Conservation (phyloP, 1,284 basidiomycete genomes). For the Ganoderma leucocontextum region DNA sequence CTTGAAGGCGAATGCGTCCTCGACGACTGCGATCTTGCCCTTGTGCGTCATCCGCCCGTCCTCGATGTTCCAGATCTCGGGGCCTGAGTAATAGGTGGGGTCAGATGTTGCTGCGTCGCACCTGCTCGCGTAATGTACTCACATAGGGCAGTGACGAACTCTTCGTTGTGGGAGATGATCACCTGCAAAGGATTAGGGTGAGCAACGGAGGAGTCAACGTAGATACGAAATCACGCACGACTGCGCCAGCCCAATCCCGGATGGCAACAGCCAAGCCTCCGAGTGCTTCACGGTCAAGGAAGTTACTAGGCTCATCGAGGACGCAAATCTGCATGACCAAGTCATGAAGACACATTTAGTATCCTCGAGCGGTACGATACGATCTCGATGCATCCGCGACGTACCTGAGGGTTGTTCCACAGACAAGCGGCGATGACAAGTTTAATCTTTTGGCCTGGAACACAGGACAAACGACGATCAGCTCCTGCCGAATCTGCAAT, state of each 20-base stretch:
- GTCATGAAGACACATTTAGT: not conserved
- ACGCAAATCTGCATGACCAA: constrained; percentile 63
- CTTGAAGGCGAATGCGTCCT: constrained; percentile 73
- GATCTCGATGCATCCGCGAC: constrained; percentile 22
- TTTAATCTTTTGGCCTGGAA: constrained; percentile 92
- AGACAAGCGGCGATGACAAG: constrained; percentile 94
- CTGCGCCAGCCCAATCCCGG: constrained; percentile 95
- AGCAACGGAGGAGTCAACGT: constrained; percentile 30
- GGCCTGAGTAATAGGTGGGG: constrained; percentile 53
- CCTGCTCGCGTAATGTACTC: constrained; percentile 43
- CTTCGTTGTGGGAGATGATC: constrained; percentile 96
- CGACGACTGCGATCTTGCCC: constrained; percentile 87
- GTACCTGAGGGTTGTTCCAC: constrained; percentile 93
- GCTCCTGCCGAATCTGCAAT: not conserved
- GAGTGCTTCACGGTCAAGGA: constrained; percentile 90
- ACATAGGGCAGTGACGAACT: constrained; percentile 92
- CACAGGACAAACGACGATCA: not conserved
- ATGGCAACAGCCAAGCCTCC: constrained; percentile 97
- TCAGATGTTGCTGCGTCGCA: constrained; percentile 10
- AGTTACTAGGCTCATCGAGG: constrained; percentile 97
- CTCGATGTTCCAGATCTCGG: constrained; percentile 87
- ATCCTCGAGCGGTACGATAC: constrained; percentile 5
- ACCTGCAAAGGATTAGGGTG: constrained; percentile 55
- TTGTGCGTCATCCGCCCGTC: constrained; percentile 85
- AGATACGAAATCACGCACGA: constrained; percentile 58